Evolutionary conservation across 164 flowering plant genomes (phyloP), one percentile per base, ranked within the genome.

Genomic region (Piper betle): DNA sequence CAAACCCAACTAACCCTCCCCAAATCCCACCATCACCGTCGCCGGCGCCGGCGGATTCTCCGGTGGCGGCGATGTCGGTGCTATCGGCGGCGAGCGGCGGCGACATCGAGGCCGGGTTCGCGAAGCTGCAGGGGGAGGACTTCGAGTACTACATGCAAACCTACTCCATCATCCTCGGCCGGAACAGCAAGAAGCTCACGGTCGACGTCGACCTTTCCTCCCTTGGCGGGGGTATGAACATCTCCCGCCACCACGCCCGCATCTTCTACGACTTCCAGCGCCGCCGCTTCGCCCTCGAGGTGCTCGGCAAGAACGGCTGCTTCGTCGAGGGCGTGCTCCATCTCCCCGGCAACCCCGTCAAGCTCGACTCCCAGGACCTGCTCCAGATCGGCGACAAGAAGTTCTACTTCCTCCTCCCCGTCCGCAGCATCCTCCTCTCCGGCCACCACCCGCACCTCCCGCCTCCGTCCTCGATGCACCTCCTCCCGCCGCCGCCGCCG

Each of bases 61-160:
- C 33, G 33, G 33, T 25, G 33, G 33, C 33, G 33, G 33, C 33
- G 33, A 60, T 62, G 64, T 72, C 81, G 40, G 43, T 63, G 66
- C 39, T 16, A 18, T 19, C 40, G 48, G 39, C 43, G 61, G 11
- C 61, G 38, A 8, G 17, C 66, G 60, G 73, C 81, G 68, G 85
- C 66, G 96, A 91, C 64, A 86, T 91, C 11, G 99, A 94, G 59
- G 97, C 93, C 0, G 99, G 99, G 0, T 94, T 91, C 75, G 99
- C 99, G 37, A 94, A 91, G 78, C 91, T 94, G 1, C 99, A 94
- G 38, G 97, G 99, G 17, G 97, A 94, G 60, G 97, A 94, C 62
- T 94, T 94, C 74, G 99, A 94, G 76, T 94, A 90, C 80, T 93
- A 86, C 77, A 93, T 90, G 99, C 99, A 93, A 63, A 90, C 97